A percentile compares a stretch with the other conserved stretches of the same genome.
phyloP scores from a whole-genome alignment of 345 rosid species.

The Citrus unshiu region DNA sequence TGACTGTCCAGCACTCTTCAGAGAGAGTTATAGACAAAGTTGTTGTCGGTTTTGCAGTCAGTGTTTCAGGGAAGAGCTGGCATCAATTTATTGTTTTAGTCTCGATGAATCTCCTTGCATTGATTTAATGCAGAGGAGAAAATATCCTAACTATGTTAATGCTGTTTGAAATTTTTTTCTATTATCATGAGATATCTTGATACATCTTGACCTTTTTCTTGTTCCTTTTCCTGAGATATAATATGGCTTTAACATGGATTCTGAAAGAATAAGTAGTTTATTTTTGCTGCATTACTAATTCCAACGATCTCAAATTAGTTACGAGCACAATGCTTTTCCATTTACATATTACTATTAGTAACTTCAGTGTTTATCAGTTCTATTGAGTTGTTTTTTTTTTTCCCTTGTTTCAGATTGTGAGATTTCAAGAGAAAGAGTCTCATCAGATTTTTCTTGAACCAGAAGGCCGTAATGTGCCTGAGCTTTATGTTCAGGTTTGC shows the following conservation, averaged over 20 bases:
- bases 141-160: not conserved
- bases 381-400: not conserved
- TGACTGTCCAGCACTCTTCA: not conserved
- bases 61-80: not conserved
- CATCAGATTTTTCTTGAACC: conserved; percentile 99
- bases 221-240: not conserved
- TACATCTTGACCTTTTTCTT: not conserved
- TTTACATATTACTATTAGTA: not conserved
- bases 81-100: not conserved
- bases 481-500: conserved; percentile 91
- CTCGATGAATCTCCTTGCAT: not conserved
- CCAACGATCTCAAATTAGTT: not conserved
- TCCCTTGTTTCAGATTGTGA: conserved; percentile 61
- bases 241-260: not conserved
- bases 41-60: not conserved
- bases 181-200: not conserved
- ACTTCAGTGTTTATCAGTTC: not conserved
- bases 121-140: not conserved
- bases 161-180: not conserved
- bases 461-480: conserved; percentile 93
- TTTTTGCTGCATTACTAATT: not conserved
- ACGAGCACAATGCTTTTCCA: not conserved
- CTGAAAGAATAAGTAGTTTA: not conserved
- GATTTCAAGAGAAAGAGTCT: conserved; percentile 94
- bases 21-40: too few relatives aligned